These are phyloP conservation scores for Ceriops zippeliana DNA, from an alignment of 345 rosid species.

Conservation along the genomic window DNA sequence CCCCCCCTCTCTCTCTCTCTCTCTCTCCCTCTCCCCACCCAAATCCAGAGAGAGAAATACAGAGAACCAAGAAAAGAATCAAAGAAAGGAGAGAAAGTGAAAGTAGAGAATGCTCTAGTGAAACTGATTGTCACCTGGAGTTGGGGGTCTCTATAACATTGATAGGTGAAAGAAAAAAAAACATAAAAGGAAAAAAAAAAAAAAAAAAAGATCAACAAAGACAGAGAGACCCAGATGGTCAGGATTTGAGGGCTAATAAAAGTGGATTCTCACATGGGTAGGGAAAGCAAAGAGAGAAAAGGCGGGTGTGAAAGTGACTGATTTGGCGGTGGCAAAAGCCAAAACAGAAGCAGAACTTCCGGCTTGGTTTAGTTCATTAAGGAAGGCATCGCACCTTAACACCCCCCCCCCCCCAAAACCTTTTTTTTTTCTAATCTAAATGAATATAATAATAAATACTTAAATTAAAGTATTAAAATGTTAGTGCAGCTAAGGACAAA, in stretches of 20 bases:
- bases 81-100: background rate
- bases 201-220: background rate
- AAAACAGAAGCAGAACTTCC: no score
- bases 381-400: background rate
- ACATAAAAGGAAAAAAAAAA: no score
- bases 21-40: background rate
- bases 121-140: background rate
- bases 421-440: no score
- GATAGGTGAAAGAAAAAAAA: background rate
- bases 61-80: conserved; percentile 4
- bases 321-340: background rate
- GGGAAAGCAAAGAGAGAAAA: conserved; percentile 8
- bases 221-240: background rate
- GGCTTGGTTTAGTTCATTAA: background rate
- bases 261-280: conserved; percentile 29
- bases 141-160: background rate
- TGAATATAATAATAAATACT: no score
- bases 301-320: conserved; percentile 38
- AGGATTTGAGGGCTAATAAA: conserved; percentile 6
- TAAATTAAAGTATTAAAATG: no score
- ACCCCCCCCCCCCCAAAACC: no score
- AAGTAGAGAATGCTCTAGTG: background rate
- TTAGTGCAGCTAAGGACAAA: no score
- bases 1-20: background rate
- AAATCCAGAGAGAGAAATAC: conserved; percentile 4